phyloP scores from a whole-genome alignment of 129 eudicot genomes.

The Centella asiatica region DNA sequence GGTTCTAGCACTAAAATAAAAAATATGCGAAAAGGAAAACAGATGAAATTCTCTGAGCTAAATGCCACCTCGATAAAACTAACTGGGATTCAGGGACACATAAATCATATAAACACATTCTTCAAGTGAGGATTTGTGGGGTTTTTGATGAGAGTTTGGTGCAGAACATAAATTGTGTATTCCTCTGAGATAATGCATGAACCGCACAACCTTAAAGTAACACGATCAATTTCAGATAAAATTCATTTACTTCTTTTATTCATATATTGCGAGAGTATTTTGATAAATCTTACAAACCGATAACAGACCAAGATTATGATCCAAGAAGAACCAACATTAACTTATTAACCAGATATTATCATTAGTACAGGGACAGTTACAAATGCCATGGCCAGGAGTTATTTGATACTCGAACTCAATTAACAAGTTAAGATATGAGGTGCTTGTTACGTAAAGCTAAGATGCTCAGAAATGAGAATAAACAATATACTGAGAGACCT shows the following conservation, averaged over 20 bases:
- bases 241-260: neutral
- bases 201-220: neutral
- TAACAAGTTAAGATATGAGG: no score
- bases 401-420: no score
- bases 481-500: no score
- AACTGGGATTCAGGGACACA: neutral
- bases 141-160: neutral
- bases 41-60: no score
- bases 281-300: no score
- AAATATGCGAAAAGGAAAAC: neutral
- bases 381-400: no score
- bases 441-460: no score
- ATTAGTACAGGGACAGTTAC: no score
- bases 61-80: neutral
- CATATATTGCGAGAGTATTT: neutral
- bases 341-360: no score
- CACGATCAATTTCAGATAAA: neutral
- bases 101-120: neutral
- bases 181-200: neutral
- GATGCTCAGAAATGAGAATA: no score
- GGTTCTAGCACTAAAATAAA: neutral
- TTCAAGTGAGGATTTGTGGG: neutral
- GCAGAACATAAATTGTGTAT: neutral
- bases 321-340: no score
- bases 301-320: no score